Evolutionary conservation across 2,329 filamentous ascomycete species (phyloP).

Genomic region (Didymella sp.): DNA sequence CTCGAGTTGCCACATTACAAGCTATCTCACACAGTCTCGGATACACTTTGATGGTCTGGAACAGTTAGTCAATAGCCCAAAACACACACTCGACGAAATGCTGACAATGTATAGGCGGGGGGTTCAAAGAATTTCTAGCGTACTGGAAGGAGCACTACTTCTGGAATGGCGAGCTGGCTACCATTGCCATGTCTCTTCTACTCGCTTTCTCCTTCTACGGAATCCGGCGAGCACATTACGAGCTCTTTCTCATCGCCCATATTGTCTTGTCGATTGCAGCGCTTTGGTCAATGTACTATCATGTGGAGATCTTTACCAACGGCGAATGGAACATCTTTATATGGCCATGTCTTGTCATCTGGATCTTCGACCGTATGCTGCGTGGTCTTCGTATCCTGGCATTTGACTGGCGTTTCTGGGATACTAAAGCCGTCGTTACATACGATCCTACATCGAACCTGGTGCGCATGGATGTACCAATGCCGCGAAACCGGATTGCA

Average conservation of each 20-base stretch:
- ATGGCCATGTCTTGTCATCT: constrained; percentile 59
- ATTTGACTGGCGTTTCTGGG: constrained; percentile 51
- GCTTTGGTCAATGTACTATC: constrained; percentile 59
- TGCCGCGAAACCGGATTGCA: constrained; percentile 41
- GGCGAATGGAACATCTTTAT: constrained; percentile 59
- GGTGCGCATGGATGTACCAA: constrained; percentile 56
- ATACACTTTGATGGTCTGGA: constrained; percentile 60
- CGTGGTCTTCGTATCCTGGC: constrained; percentile 55
- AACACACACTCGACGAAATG: neutral
- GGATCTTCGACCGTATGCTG: constrained; percentile 59
- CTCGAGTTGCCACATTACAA: constrained; percentile 66
- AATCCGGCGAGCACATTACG: constrained; percentile 59
- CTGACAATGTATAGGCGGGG: constrained; percentile 22
- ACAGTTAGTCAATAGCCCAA: constrained; percentile 23
- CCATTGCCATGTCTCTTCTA: constrained; percentile 54
- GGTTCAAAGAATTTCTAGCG: constrained; percentile 50
- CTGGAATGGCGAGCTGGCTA: constrained; percentile 57
- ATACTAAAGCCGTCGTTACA: constrained; percentile 49
- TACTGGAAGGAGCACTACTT: constrained; percentile 57
- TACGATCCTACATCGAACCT: constrained; percentile 57
- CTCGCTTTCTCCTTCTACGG: constrained; percentile 60
- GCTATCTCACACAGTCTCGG: constrained; percentile 68
- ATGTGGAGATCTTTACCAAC: constrained; percentile 60
- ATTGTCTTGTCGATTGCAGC: constrained; percentile 52
- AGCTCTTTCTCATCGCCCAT: constrained; percentile 54